Conservation (phyloP, 1,139 yeast species). For the Scheffersomyces titani region DNA sequence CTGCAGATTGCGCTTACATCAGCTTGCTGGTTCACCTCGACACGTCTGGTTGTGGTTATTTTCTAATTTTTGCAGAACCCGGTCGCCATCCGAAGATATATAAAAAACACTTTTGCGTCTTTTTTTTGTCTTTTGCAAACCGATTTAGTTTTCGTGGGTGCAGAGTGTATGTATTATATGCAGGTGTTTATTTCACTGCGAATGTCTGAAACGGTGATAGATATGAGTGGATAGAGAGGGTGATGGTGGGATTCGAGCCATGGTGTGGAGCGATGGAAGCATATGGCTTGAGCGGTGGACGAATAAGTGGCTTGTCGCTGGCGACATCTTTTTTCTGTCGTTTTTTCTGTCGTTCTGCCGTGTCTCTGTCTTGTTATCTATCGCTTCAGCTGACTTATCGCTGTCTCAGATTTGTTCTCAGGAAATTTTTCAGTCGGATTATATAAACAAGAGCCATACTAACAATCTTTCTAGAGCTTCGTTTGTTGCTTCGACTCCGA, state of each 20-base stretch:
- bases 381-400: neutral
- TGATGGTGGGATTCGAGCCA: too few species aligned
- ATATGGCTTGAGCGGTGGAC: neutral
- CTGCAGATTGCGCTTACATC: neutral
- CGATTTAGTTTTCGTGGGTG: neutral
- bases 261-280: neutral
- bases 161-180: neutral
- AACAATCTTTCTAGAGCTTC: neutral
- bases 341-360: neutral
- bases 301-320: neutral
- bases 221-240: too few species aligned
- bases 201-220: neutral
- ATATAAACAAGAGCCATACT: neutral
- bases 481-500: neutral
- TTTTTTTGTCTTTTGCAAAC: conserved; percentile 7
- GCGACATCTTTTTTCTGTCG: neutral
- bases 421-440: neutral
- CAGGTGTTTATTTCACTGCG: neutral
- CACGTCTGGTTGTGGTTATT: neutral
- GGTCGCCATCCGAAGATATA: neutral
- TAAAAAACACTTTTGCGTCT: conserved; percentile 13
- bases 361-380: neutral
- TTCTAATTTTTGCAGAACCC: neutral
- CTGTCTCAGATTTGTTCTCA: neutral
- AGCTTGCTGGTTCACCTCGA: neutral